phyloP scores from a whole-genome alignment of 2,329 filamentous ascomycete genomes.

The Monosporascus cannonballus region DNA sequence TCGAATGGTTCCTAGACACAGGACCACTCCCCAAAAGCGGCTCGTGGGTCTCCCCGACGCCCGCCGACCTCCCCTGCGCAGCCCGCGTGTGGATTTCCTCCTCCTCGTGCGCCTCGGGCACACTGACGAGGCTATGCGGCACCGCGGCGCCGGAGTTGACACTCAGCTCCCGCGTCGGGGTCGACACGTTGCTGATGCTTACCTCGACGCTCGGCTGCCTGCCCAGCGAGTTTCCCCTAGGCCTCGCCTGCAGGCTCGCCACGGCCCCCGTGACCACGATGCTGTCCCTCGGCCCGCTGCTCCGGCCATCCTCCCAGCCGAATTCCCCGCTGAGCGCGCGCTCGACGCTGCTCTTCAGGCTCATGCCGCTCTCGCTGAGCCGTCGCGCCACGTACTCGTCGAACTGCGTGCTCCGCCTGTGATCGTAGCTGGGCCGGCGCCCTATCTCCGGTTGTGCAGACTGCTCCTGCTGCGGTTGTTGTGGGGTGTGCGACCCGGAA shows the following conservation, averaged over 20 bases:
- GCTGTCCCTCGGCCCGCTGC: constrained; percentile 4
- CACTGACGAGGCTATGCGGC: constrained; percentile 22
- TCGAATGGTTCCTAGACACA: constrained; percentile 5
- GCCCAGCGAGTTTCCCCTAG: constrained; percentile 17
- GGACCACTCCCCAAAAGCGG: constrained; percentile 3
- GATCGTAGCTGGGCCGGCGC: constrained; percentile 30
- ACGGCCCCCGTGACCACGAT: constrained; percentile 14
- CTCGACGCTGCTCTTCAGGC: constrained; percentile 20
- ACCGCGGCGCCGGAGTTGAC: not conserved
- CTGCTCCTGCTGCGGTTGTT: constrained; percentile 5
- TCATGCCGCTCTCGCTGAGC: constrained; percentile 16
- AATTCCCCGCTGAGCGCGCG: constrained; percentile 27
- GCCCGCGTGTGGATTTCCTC: constrained; percentile 6
- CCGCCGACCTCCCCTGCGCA: not conserved
- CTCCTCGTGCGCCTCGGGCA: constrained; percentile 24
- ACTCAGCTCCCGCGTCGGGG: not conserved
- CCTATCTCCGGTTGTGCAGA: constrained; percentile 1
- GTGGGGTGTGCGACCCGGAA: constrained; percentile 9
- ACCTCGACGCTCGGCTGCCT: constrained; percentile 20
- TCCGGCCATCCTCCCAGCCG: constrained; percentile 15
- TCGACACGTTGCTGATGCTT: constrained; percentile 10
- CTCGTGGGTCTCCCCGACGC: constrained; percentile 3
- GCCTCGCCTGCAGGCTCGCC: constrained; percentile 8
- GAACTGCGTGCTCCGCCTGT: constrained; percentile 41
- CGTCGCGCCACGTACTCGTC: constrained; percentile 37